phyloP scores from a whole-genome alignment of 768 basidiomycete genomes.

The Suillus subluteus region DNA sequence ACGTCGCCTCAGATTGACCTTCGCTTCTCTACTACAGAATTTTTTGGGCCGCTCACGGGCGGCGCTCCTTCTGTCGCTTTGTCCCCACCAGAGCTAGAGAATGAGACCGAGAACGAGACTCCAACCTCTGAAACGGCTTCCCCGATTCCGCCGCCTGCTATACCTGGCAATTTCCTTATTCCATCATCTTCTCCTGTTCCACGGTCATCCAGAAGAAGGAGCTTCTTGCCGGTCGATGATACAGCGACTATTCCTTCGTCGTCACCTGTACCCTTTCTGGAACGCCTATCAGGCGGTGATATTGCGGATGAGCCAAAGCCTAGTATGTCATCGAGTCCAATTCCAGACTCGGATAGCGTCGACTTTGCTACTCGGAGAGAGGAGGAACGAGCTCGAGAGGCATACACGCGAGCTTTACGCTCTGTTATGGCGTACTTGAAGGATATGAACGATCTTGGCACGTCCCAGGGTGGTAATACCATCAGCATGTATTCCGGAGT shows the following conservation, averaged over 20 bases:
- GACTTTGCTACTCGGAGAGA: constrained; percentile 57
- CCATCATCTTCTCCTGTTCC: constrained; percentile 44
- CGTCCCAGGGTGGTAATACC: constrained; percentile 56
- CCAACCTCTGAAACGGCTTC: constrained; percentile 8
- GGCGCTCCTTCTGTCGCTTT: constrained; percentile 36
- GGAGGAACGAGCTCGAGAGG: constrained; percentile 71
- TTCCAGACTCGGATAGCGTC: constrained; percentile 44
- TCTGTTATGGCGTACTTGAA: constrained; percentile 95
- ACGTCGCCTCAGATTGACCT: constrained; percentile 67
- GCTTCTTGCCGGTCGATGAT: constrained; percentile 85
- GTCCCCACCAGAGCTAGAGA: constrained; percentile 21
- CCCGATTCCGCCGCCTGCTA: constrained; percentile 12
- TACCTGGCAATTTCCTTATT: constrained; percentile 39
- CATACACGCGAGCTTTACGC: constrained; percentile 79
- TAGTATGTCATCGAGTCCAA: constrained; percentile 47
- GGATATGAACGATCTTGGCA: constrained; percentile 91
- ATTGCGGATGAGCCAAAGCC: constrained; percentile 34
- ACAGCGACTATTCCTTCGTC: constrained; percentile 65
- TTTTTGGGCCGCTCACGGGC: constrained; percentile 52
- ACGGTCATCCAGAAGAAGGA: constrained; percentile 72
- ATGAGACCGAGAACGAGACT: constrained; percentile 22
- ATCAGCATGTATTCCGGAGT: constrained; percentile 61
- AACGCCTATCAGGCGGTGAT: constrained; percentile 46
- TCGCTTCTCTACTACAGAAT: constrained; percentile 72
- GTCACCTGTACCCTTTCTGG: constrained; percentile 63